phyloP scores from a whole-genome alignment of 129 eudicot genomes.

The Tanacetum coccineum region DNA sequence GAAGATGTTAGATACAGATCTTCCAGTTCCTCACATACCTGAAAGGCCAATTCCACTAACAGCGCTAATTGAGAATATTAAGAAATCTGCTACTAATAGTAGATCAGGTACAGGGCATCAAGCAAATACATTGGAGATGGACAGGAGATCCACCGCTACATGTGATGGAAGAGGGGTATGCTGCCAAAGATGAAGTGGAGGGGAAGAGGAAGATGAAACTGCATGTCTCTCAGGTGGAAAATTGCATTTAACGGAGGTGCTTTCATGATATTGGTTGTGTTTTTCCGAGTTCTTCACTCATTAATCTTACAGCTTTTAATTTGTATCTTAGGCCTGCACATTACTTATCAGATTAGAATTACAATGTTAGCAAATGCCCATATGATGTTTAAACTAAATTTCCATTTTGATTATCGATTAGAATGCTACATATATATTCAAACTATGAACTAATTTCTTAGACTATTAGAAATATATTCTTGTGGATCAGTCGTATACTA shows the following conservation, averaged over 20 bases:
- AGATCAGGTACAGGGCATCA: slow-evolving; percentile 78
- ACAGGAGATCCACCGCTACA: neutral
- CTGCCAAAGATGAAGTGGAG: slow-evolving; percentile 21
- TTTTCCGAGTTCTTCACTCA: neutral
- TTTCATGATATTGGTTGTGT: neutral
- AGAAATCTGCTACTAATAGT: slow-evolving; percentile 55
- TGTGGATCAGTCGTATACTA: too few species aligned
- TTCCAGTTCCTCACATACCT: slow-evolving; percentile 68
- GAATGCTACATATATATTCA: too few species aligned
- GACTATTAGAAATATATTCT: too few species aligned
- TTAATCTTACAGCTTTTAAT: neutral
- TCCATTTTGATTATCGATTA: neutral
- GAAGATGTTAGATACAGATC: slow-evolving; percentile 65
- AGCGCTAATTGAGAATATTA: slow-evolving; percentile 60
- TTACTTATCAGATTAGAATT: neutral
- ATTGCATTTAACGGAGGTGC: neutral
- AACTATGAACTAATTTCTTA: too few species aligned
- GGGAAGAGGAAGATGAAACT: slow-evolving; percentile 12
- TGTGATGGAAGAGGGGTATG: slow-evolving; percentile 5
- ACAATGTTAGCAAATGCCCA: neutral
- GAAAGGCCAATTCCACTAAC: slow-evolving; percentile 76
- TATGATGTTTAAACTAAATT: neutral
- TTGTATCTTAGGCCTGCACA: neutral
- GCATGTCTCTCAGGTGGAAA: neutral
- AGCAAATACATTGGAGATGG: slow-evolving; percentile 23